Percentiles rank a stretch among this genome's conserved stretches.
Evolutionary conservation across 2,329 filamentous ascomycete species (phyloP).

Genomic region (Neurospora crassa): DNA sequence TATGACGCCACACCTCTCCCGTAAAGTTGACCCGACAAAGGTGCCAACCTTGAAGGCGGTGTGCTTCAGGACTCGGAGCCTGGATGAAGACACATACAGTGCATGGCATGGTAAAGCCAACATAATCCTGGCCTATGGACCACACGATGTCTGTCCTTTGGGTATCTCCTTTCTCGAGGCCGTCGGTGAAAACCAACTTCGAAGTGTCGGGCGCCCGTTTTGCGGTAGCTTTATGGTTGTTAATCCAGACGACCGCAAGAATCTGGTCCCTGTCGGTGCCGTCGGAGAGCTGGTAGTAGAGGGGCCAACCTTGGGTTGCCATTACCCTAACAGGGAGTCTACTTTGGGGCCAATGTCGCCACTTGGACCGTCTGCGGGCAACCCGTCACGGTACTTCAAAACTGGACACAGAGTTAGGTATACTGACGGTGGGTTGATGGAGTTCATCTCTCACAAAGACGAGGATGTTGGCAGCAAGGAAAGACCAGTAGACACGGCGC

Average conservation of each 20-base stretch:
- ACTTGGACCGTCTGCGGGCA: slow-evolving; percentile 18
- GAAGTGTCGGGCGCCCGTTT: slow-evolving; percentile 37
- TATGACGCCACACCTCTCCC: slow-evolving; percentile 50
- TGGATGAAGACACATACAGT: slow-evolving; percentile 38
- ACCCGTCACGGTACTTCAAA: slow-evolving; percentile 33
- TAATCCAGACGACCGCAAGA: slow-evolving; percentile 40
- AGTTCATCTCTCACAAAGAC: slow-evolving; percentile 35
- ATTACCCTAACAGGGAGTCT: slow-evolving; percentile 22
- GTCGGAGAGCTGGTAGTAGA: slow-evolving; percentile 52
- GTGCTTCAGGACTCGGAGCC: slow-evolving; percentile 38
- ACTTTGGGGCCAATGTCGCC: slow-evolving; percentile 15
- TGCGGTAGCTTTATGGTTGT: slow-evolving; percentile 42
- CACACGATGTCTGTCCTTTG: slow-evolving; percentile 40
- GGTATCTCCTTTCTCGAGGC: slow-evolving; percentile 40
- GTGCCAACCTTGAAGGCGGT: slow-evolving; percentile 31
- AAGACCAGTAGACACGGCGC: slow-evolving; percentile 29
- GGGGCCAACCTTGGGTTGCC: slow-evolving; percentile 40
- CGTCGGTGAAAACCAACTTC: slow-evolving; percentile 25
- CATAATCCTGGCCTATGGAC: slow-evolving; percentile 41
- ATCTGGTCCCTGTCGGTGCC: slow-evolving; percentile 42
- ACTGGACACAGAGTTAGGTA: slow-evolving; percentile 42
- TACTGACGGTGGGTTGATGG: slow-evolving; percentile 36
- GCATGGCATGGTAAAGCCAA: slow-evolving; percentile 37
- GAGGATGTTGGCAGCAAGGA: slow-evolving; percentile 33
- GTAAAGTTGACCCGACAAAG: slow-evolving; percentile 28